Conservation (phyloP, 2,329 filamentous ascomycete species). For the Talaromyces albobiverticillius region DNA sequence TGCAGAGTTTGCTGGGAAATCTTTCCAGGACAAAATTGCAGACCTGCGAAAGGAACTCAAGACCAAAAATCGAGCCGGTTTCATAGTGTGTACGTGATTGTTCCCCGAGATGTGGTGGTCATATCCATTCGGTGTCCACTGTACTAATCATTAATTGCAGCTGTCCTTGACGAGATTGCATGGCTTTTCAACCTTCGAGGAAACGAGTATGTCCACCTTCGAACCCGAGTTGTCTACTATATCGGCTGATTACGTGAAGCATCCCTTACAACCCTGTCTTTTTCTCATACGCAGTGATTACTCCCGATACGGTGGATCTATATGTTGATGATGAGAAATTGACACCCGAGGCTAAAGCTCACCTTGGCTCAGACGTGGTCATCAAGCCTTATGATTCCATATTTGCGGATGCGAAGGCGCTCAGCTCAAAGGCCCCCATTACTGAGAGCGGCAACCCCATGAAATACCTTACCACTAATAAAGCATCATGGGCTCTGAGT, state of each 20-base stretch:
- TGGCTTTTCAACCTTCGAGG: slow-evolving; percentile 98
- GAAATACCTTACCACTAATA: slow-evolving; percentile 84
- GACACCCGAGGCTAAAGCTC: slow-evolving; percentile 62
- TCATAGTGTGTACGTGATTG: slow-evolving; percentile 65
- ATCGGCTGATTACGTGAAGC: slow-evolving; percentile 32
- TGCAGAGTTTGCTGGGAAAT: slow-evolving; percentile 74
- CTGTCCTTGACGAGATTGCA: slow-evolving; percentile 92
- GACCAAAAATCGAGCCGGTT: slow-evolving; percentile 82
- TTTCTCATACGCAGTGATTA: slow-evolving; percentile 92
- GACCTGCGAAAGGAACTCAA: slow-evolving; percentile 87
- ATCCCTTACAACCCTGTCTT: slow-evolving; percentile 98
- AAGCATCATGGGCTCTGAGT: slow-evolving; percentile 89
- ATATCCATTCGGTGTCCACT: not conserved
- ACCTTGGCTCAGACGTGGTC: slow-evolving; percentile 67
- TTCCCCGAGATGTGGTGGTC: too few relatives aligned
- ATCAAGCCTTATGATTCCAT: slow-evolving; percentile 81
- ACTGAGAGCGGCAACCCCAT: slow-evolving; percentile 36
- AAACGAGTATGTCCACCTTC: slow-evolving; percentile 59
- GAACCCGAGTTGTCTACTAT: not conserved
- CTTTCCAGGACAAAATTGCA: slow-evolving; percentile 75
- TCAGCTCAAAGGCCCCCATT: slow-evolving; percentile 48
- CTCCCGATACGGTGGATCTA: slow-evolving; percentile 69
- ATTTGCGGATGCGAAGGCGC: slow-evolving; percentile 69
- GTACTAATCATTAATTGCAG: slow-evolving; percentile 24
- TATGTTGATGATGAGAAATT: slow-evolving; percentile 84